A percentile compares a stretch with the other conserved stretches of the same genome.
Conservation (phyloP, 1,284 basidiomycete genomes). For the Fomes fomentarius region DNA sequence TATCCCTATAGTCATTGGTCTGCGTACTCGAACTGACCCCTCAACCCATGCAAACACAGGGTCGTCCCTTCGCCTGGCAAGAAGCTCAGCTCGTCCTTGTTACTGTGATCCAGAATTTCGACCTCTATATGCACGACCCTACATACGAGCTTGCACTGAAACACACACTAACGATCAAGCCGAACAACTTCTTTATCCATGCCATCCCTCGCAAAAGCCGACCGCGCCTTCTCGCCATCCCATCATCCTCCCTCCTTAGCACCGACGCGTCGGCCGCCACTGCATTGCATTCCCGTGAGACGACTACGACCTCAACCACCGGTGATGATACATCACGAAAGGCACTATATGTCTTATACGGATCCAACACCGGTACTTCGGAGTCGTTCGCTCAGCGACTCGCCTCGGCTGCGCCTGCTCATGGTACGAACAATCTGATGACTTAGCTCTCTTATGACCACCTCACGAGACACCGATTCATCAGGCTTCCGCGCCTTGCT, state of each 20-base stretch:
- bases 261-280: background rate
- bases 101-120: conserved; percentile 48
- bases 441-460: too few species aligned
- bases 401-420: conserved; percentile 40
- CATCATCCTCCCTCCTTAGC: conserved; percentile 9
- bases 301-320: too few species aligned
- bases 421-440: too few species aligned
- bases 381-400: conserved; percentile 53
- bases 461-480: too few species aligned
- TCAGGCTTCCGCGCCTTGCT: conserved; percentile 45
- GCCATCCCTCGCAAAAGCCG: conserved; percentile 37
- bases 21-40: background rate
- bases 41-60: conserved; percentile 25
- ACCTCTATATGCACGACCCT: conserved; percentile 46
- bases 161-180: conserved; percentile 54
- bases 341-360: conserved; percentile 46
- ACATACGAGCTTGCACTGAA: conserved; percentile 46
- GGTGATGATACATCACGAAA: background rate
- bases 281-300: too few species aligned
- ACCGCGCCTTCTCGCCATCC: conserved; percentile 18
- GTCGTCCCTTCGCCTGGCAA: conserved; percentile 53
- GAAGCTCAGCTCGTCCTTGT: conserved; percentile 48
- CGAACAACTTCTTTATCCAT: conserved; percentile 45
- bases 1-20: background rate
- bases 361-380: conserved; percentile 54